A percentile compares a stretch with the other conserved stretches of the same genome.
Evolutionary conservation across 345 rosid genomes (phyloP).

Genomic region (Eucalyptus viminalis): DNA sequence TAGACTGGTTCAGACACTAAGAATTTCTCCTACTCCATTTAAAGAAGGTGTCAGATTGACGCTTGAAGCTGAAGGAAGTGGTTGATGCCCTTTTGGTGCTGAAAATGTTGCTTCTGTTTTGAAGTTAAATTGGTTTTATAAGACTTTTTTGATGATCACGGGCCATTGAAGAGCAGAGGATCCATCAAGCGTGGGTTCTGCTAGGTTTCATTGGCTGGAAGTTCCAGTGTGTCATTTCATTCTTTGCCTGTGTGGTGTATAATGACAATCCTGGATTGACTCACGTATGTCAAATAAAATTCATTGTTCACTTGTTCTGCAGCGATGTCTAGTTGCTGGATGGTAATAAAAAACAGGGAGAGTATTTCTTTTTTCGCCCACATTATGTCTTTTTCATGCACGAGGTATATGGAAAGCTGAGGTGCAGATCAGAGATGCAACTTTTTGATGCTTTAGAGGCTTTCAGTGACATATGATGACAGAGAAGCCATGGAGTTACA

Average conservation of each 20-base stretch:
- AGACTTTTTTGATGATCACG: neutral
- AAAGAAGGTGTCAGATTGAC: constrained; percentile 60
- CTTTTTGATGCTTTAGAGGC: neutral
- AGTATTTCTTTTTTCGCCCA: neutral
- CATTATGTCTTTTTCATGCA: neutral
- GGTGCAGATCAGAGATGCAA: neutral
- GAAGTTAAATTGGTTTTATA: neutral
- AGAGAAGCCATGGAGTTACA: neutral
- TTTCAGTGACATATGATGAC: neutral
- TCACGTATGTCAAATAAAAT: neutral
- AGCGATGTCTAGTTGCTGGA: neutral
- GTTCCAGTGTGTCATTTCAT: neutral
- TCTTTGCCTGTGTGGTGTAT: neutral
- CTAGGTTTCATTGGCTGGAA: neutral
- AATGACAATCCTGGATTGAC: neutral
- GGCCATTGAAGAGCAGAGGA: neutral
- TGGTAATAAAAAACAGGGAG: neutral
- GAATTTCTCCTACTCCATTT: constrained; percentile 42
- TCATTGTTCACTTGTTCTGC: neutral
- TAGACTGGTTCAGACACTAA: constrained; percentile 39
- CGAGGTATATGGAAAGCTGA: neutral
- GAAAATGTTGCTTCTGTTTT: neutral
- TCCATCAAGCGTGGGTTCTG: neutral
- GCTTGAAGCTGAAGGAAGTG: constrained; percentile 24
- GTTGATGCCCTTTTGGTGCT: neutral